Evolutionary conservation across 176 grass and related monocot species (phyloP).

Genomic region (Raddia guianensis): DNA sequence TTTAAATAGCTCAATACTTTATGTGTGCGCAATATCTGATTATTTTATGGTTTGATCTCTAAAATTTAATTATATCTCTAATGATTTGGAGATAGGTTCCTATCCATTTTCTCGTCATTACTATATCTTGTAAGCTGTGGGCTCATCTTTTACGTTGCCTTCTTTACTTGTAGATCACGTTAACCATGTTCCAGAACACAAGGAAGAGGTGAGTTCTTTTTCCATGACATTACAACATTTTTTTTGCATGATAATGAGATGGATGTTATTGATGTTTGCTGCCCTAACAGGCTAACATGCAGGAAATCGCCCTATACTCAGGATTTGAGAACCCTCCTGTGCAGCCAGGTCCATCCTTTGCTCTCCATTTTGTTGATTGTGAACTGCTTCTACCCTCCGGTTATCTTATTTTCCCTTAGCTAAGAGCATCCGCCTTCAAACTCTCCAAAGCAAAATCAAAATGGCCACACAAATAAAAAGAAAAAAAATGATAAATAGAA

Average conservation of each 20-base stretch:
- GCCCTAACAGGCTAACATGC: slow-evolving; percentile 47
- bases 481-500: background rate
- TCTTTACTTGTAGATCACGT: slow-evolving; percentile 48
- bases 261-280: slow-evolving; percentile 27
- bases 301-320: slow-evolving; percentile 53
- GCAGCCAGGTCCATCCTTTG: slow-evolving; percentile 48
- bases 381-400: background rate
- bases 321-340: slow-evolving; percentile 53
- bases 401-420: background rate
- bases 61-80: background rate
- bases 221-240: background rate
- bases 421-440: background rate
- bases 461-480: too few relatives aligned
- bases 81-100: background rate
- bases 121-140: background rate
- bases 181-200: slow-evolving; percentile 43
- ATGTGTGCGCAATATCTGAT: background rate
- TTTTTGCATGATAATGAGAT: background rate
- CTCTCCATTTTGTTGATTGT: background rate
- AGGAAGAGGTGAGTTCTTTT: slow-evolving; percentile 53
- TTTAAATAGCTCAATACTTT: background rate
- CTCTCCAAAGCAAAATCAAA: background rate
- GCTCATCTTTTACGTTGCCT: background rate
- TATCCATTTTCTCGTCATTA: background rate
- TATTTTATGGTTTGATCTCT: background rate